Conservation (phyloP, 2,329 filamentous ascomycete species). For the Emydomyces testavorans region DNA sequence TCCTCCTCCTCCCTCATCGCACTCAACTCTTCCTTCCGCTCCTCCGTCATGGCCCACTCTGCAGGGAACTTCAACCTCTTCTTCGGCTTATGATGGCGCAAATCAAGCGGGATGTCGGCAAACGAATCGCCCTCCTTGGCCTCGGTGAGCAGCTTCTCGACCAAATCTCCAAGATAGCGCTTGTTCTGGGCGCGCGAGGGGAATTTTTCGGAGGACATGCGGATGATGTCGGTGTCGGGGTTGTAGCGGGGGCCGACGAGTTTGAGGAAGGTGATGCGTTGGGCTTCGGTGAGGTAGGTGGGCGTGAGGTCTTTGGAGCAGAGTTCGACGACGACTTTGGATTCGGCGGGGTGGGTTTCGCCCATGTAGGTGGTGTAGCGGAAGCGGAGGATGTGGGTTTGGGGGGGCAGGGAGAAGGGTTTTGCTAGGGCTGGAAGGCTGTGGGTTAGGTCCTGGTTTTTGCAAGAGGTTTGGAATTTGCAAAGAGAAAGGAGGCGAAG, state of each 20-base stretch:
- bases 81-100: constrained; percentile 68
- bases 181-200: constrained; percentile 92
- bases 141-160: constrained; percentile 60
- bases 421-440: constrained; percentile 61
- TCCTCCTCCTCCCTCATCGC: constrained; percentile 44
- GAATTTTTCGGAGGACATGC: constrained; percentile 84
- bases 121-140: constrained; percentile 78
- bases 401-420: constrained; percentile 61
- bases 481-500: background rate
- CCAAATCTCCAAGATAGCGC: constrained; percentile 72
- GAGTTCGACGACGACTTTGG: constrained; percentile 92
- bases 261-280: constrained; percentile 75
- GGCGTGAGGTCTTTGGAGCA: constrained; percentile 56
- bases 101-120: constrained; percentile 78
- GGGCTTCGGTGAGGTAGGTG: constrained; percentile 49
- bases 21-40: constrained; percentile 56
- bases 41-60: constrained; percentile 66
- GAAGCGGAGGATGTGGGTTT: constrained; percentile 67
- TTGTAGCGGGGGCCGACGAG: constrained; percentile 78
- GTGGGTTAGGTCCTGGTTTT: background rate
- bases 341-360: constrained; percentile 78
- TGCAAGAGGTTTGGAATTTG: too few relatives aligned
- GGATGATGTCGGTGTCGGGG: constrained; percentile 65
- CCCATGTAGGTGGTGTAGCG: constrained; percentile 95
- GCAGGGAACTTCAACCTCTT: constrained; percentile 60